Percentiles rank a stretch among this genome's conserved stretches.
Conservation (phyloP, 2,329 filamentous ascomycete genomes). For the Gremmenia infestans region DNA sequence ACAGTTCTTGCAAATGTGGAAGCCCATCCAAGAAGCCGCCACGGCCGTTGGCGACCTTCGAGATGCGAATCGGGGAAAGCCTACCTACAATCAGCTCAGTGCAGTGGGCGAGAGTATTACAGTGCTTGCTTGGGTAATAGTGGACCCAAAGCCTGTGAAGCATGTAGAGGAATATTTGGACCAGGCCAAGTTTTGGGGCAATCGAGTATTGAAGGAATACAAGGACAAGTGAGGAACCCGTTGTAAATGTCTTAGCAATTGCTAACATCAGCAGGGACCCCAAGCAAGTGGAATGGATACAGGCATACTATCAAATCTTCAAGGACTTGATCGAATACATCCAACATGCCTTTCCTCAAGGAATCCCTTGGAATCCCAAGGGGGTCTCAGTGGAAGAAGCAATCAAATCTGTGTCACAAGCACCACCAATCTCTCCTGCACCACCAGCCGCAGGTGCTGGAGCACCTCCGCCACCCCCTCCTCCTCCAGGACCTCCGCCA, state of each 20-base stretch:
- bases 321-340: constrained; percentile 78
- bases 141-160: constrained; percentile 77
- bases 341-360: constrained; percentile 73
- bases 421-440: constrained; percentile 34
- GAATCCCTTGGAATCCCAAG: constrained; percentile 80
- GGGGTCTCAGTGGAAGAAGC: constrained; percentile 68
- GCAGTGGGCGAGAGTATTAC: constrained; percentile 88
- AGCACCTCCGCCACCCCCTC: constrained; percentile 50
- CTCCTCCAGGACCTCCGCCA: constrained; percentile 49
- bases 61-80: constrained; percentile 72
- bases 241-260: background rate
- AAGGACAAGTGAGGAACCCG: constrained; percentile 63
- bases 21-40: constrained; percentile 80
- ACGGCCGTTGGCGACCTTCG: constrained; percentile 74
- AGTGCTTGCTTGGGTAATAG: constrained; percentile 83
- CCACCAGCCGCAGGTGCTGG: constrained; percentile 48
- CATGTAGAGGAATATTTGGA: constrained; percentile 79
- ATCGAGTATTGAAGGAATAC: constrained; percentile 85
- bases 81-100: constrained; percentile 75
- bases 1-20: constrained; percentile 72
- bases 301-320: constrained; percentile 89
- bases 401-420: constrained; percentile 53
- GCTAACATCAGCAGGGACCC: constrained; percentile 53
- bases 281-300: constrained; percentile 81
- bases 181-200: constrained; percentile 89